These are phyloP conservation scores for Talinum fruticosum DNA, from an alignment of 148 eudicot species.

Conservation along the genomic window DNA sequence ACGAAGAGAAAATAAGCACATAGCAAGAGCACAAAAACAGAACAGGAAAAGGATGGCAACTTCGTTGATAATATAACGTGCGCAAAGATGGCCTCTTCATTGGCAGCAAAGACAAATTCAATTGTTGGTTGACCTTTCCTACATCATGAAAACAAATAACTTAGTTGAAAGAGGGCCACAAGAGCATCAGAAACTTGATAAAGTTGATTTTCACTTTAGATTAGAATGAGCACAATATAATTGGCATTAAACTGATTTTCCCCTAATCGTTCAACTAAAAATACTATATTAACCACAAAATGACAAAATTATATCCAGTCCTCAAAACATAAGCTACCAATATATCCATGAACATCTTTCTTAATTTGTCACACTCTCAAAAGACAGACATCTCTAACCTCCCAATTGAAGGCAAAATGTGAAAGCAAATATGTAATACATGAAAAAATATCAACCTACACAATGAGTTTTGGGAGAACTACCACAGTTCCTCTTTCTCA, in stretches of 20 bases:
- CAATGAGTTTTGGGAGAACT: too few species aligned
- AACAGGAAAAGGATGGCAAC: slow-evolving; percentile 30
- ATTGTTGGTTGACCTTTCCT: slow-evolving; percentile 91
- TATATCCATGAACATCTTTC: not conserved
- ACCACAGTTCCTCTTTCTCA: too few species aligned
- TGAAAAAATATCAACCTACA: not conserved
- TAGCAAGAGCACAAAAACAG: slow-evolving; percentile 5
- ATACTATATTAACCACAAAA: not conserved
- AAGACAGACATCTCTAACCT: not conserved
- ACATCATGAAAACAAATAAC: slow-evolving; percentile 27
- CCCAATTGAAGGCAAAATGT: not conserved
- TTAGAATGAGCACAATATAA: not conserved
- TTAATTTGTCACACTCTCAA: not conserved
- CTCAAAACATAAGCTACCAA: not conserved
- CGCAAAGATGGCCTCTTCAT: slow-evolving; percentile 84
- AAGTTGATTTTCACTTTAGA: not conserved
- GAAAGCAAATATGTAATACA: not conserved
- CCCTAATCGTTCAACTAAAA: not conserved
- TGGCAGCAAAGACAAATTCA: slow-evolving; percentile 87
- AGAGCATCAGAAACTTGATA: not conserved
- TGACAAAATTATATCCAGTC: not conserved
- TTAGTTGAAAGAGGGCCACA: not conserved
- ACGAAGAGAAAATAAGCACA: not conserved
- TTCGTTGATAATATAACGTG: slow-evolving; percentile 80
- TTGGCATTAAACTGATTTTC: not conserved